Evolutionary conservation across 345 rosid genomes (phyloP), one percentile per base, ranked within the genome.

Genomic region (Melaleuca alternifolia): DNA sequence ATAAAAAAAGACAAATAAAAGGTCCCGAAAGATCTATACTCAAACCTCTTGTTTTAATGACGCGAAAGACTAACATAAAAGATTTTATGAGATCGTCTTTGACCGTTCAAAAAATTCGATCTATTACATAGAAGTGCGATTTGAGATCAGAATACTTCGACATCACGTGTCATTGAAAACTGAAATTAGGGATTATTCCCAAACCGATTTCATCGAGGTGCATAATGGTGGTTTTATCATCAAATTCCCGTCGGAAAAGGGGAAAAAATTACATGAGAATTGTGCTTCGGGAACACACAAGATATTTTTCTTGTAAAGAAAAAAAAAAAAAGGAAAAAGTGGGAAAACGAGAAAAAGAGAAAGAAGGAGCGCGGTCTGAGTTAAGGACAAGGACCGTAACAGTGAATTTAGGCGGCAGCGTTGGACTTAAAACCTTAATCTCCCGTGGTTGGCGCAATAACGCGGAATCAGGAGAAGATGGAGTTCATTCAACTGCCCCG

Each of bases 111-210:
- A 65, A 65, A 30, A 9, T 65, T 15, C 0, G 7, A 30, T 8
- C 4, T 7, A 3, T 20, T 7, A 30, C 16, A 33, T 0, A 9
- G 4, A 65, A 0, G 0, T 0, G 1, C 14, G 7, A 1, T 16
- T 65, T 54, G 5, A 54, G 10, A 54, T 54, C 21, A 5, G 7
- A 54, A 54, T 54, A 21, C 9, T 54, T n/a, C 16, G 18, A 15
- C 18, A 13, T 0, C 33, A n/a, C 9, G 1, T 0, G 41, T 0
- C 3, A 1, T 14, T 28, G 10, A 15, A 7, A 62, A 28, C 14
- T 0, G 18, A 57, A 61, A 28, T 0, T 0, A 1, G 20, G 5
- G 6, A 14, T 62, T 21, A 41, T 15, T 62, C 23, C 44, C 44
- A 62, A 4, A 10, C 76, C 76, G 1, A 30, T 30, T 62, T 30